These are phyloP conservation scores for Cryomyces antarcticus DNA, from an alignment of 495 filamentous ascomycete genomes.

Conservation along the genomic window DNA sequence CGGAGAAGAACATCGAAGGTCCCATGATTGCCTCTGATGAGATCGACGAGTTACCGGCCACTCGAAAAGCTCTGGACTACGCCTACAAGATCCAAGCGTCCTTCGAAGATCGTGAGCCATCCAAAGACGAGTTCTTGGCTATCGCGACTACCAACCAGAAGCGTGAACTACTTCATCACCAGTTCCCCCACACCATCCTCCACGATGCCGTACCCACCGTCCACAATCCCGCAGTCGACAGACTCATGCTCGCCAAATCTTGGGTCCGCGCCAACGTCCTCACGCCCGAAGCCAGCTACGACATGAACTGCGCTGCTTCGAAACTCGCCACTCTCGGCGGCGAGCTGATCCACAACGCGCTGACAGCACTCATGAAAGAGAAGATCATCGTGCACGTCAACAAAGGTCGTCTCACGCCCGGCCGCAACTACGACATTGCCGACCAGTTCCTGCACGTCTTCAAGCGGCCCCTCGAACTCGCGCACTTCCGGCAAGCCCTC, in stretches of 20 bases:
- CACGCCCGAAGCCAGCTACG: slow-evolving; percentile 29
- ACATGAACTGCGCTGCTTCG: slow-evolving; percentile 19
- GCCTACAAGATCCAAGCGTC: neutral
- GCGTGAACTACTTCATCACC: neutral
- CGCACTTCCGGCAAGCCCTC: slow-evolving; percentile 15
- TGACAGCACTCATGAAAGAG: slow-evolving; percentile 34
- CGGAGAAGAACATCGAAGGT: slow-evolving; percentile 8
- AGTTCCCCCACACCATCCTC: neutral
- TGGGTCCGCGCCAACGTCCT: slow-evolving; percentile 38
- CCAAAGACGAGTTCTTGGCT: neutral
- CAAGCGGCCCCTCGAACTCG: slow-evolving; percentile 9
- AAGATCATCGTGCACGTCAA: slow-evolving; percentile 39
- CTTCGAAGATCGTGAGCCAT: slow-evolving; percentile 11
- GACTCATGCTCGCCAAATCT: slow-evolving; percentile 30
- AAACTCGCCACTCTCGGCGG: slow-evolving; percentile 23
- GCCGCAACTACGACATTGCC: slow-evolving; percentile 22
- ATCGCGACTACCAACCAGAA: neutral
- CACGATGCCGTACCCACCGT: neutral
- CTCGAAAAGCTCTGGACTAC: slow-evolving; percentile 27
- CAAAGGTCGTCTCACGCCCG: slow-evolving; percentile 28
- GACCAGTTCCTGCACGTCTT: slow-evolving; percentile 10
- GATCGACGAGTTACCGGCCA: slow-evolving; percentile 29
- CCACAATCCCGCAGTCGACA: slow-evolving; percentile 9
- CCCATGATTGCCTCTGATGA: slow-evolving; percentile 6
- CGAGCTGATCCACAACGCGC: slow-evolving; percentile 30